Evolutionary conservation across 2,329 filamentous ascomycete genomes (phyloP).

Genomic region (Pleoardoris graminearum): DNA sequence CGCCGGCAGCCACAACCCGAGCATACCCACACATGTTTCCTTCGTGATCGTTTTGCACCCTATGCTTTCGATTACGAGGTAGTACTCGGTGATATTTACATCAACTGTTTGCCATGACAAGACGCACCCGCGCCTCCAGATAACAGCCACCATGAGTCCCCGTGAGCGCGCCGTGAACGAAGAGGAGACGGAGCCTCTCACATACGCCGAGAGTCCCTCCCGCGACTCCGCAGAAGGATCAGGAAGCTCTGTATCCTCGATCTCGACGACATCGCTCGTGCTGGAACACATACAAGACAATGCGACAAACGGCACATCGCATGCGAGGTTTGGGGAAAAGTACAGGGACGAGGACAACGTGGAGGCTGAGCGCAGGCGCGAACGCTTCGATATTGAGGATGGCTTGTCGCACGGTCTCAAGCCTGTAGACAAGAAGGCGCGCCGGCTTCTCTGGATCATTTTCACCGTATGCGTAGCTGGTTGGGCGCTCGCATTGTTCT

Average conservation of each 20-base stretch:
- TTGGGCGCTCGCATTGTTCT: conserved; percentile 69
- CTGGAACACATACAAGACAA: conserved; percentile 74
- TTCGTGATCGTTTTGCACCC: background rate
- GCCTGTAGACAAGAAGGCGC: conserved; percentile 67
- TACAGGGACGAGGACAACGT: conserved; percentile 47
- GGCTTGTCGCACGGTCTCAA: conserved; percentile 51
- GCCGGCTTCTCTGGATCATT: conserved; percentile 64
- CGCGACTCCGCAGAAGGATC: conserved; percentile 42
- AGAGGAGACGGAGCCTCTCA: conserved; percentile 53
- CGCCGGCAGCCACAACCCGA: conserved; percentile 1
- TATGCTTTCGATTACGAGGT: background rate
- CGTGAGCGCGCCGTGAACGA: conserved; percentile 41
- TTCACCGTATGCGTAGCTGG: conserved; percentile 64
- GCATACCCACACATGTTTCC: background rate
- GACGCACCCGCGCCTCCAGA: conserved; percentile 1
- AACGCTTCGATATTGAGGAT: conserved; percentile 55
- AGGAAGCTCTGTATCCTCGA: conserved; percentile 68
- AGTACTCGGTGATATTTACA: background rate
- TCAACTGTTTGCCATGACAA: conserved; percentile 21
- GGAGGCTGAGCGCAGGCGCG: conserved; percentile 53
- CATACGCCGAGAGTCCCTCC: conserved; percentile 35
- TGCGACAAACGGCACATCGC: conserved; percentile 42
- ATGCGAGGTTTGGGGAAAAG: conserved; percentile 36
- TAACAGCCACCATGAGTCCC: conserved; percentile 32
- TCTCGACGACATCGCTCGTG: conserved; percentile 81